Base-by-base conservation (phyloP, 2,329 filamentous ascomycete species). In the Rutstroemia sydowiana region DNA sequence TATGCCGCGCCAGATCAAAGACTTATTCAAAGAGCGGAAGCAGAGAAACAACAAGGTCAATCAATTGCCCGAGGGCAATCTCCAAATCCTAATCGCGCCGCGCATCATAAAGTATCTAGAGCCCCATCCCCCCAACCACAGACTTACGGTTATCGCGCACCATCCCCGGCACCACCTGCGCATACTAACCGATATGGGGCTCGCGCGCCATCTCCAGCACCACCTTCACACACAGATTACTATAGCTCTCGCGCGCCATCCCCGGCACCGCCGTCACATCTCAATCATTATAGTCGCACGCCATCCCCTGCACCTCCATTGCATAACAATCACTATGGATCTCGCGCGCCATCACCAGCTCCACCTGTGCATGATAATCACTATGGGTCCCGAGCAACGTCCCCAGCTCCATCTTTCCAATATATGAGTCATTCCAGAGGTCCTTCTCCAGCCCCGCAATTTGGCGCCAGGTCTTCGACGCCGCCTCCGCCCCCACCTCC, bases 401-500 rank as follows among this genome's bases (percentile, higher is more conserved):
- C 63, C 13, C 62, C 61, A 30, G 58, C 52, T 28, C 64, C 63
- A 7, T 63, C 63, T 23, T 60, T 59, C 48, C 57, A 57, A 42
- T 62, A 65, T 55, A 39, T 64, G 57, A 40, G 65, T 48, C 46
- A 66, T 49, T 69, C 70, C 46, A 65, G 70, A 53, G 69, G 66
- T 2, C 65, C 57, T 21, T 74, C 72, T 11, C 69, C 70, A 10
- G 68, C 67, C 21, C 63, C 64, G 18, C 57, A 66, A 45, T 63
- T 66, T 40, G 64, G 65, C 32, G 56, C 65, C 39, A 16, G 23
- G 9, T 64, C 63, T 31, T 70, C 69, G 14, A 68, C 69, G 8
- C 88, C 89, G 16, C 89, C 90, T 7, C 89, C 90, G 2, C 84
- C 89, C 2, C 90, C 91, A 0, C 85, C 91, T 4, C 91, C 91